These are phyloP conservation scores for Dionaea muscipula DNA, from an alignment of 179 eudicot genomes.

Conservation along the genomic window DNA sequence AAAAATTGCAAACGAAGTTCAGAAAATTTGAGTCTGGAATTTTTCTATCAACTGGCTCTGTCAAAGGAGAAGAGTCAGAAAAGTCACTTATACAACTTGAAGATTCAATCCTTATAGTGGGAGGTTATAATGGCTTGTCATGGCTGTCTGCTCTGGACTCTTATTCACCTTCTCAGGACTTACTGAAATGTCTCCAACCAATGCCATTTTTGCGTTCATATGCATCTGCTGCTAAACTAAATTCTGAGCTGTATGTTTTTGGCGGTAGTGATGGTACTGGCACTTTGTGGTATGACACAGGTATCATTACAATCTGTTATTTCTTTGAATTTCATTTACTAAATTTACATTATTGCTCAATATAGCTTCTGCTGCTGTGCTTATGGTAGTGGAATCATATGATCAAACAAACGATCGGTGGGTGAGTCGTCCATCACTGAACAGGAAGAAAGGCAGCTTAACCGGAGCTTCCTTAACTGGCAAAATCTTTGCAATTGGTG, in stretches of 20 bases:
- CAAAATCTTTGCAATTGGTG: constrained; percentile 75
- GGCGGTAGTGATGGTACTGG: constrained; percentile 57
- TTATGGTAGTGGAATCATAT: constrained; percentile 39
- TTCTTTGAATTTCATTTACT: neutral
- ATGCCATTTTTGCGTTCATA: constrained; percentile 51
- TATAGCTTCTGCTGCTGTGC: neutral
- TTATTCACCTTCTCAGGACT: constrained; percentile 47
- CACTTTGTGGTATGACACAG: constrained; percentile 64
- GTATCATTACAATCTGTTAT: constrained; percentile 18
- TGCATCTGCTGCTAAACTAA: constrained; percentile 45
- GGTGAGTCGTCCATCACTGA: constrained; percentile 51
- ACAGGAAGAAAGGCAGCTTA: constrained; percentile 50
- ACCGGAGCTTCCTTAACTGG: constrained; percentile 39
- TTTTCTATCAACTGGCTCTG: constrained; percentile 14
- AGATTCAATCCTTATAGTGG: constrained; percentile 48
- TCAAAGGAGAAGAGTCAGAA: constrained; percentile 14
- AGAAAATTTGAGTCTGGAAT: constrained; percentile 19
- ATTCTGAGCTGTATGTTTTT: constrained; percentile 50
- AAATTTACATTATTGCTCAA: neutral
- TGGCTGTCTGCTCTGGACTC: constrained; percentile 49
- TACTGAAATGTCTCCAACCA: constrained; percentile 37
- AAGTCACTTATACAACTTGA: constrained; percentile 17
- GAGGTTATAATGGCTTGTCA: constrained; percentile 68
- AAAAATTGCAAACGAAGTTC: constrained; percentile 20
- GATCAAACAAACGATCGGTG: constrained; percentile 36